These are phyloP conservation scores for Heterobasidion parviporum DNA, from an alignment of 1,284 basidiomycete species.

Conservation along the genomic window DNA sequence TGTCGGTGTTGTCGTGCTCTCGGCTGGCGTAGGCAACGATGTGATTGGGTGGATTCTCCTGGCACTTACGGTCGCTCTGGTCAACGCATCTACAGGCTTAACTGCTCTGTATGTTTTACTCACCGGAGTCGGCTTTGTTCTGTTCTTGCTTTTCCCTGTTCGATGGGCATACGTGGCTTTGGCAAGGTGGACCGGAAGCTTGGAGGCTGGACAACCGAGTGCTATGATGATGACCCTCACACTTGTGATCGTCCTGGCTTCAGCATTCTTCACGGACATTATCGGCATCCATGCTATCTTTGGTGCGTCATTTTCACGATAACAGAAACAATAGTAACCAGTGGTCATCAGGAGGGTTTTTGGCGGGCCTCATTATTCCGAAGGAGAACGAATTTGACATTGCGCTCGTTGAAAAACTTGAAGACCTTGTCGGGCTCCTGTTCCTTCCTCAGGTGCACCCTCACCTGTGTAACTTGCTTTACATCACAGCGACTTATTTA, in stretches of 20 bases:
- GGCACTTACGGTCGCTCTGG: constrained; percentile 55
- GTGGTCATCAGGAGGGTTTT: constrained; percentile 56
- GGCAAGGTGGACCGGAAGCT: constrained; percentile 61
- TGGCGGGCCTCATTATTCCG: constrained; percentile 85
- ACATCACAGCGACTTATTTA: background rate
- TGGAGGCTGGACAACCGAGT: constrained; percentile 69
- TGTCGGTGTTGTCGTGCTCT: constrained; percentile 60
- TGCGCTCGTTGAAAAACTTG: constrained; percentile 66
- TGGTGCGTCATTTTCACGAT: constrained; percentile 25
- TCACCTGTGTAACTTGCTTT: constrained; percentile 1
- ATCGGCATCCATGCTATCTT: constrained; percentile 72
- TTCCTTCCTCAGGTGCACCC: constrained; percentile 72
- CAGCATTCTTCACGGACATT: constrained; percentile 85
- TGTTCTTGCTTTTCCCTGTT: constrained; percentile 60
- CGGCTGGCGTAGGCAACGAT: constrained; percentile 69
- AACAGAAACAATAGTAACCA: background rate
- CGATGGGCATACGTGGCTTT: constrained; percentile 61
- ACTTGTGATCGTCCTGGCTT: constrained; percentile 68
- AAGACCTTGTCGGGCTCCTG: constrained; percentile 68
- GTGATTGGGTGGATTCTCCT: constrained; percentile 43
- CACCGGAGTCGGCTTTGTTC: constrained; percentile 43
- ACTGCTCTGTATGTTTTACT: constrained; percentile 60
- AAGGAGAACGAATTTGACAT: constrained; percentile 84
- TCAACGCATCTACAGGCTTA: constrained; percentile 46
- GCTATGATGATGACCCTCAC: constrained; percentile 74